phyloP scores from a whole-genome alignment of 768 basidiomycete species.

The Lactarius vividus region DNA sequence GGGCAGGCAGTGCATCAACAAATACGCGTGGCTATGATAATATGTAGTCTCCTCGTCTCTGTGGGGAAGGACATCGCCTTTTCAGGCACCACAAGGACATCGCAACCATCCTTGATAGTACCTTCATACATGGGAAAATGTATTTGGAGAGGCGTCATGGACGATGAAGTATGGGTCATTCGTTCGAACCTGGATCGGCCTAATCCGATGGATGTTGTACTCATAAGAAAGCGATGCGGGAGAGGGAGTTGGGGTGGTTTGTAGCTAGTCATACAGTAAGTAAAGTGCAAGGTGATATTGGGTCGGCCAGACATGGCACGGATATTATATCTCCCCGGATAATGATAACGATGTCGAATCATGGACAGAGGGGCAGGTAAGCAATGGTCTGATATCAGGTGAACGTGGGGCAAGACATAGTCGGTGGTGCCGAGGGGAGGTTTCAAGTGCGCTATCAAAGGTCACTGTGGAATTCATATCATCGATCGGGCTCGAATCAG shows the following conservation, averaged over 20 bases:
- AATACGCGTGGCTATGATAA: background rate
- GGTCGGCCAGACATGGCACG: background rate
- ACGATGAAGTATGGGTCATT: background rate
- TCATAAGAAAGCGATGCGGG: background rate
- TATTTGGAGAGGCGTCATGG: background rate
- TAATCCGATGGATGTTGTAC: background rate
- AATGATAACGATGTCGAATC: conserved; percentile 15
- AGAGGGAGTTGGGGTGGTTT: background rate
- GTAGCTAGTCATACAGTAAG: conserved; percentile 12
- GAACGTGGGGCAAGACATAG: background rate
- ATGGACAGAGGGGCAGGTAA: background rate
- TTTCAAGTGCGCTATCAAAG: background rate
- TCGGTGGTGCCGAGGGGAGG: background rate
- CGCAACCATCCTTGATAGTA: background rate
- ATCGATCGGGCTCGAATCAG: background rate
- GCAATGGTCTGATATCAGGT: background rate
- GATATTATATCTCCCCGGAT: conserved; percentile 13
- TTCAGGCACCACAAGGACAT: background rate
- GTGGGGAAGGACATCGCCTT: background rate
- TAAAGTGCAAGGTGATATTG: background rate
- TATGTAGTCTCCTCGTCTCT: background rate
- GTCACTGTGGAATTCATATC: background rate
- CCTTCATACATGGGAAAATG: background rate
- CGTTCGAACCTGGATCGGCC: background rate
- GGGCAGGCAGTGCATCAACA: background rate